Conservation (phyloP, 495 filamentous ascomycete genomes). For the Articulospora tetracladia region DNA sequence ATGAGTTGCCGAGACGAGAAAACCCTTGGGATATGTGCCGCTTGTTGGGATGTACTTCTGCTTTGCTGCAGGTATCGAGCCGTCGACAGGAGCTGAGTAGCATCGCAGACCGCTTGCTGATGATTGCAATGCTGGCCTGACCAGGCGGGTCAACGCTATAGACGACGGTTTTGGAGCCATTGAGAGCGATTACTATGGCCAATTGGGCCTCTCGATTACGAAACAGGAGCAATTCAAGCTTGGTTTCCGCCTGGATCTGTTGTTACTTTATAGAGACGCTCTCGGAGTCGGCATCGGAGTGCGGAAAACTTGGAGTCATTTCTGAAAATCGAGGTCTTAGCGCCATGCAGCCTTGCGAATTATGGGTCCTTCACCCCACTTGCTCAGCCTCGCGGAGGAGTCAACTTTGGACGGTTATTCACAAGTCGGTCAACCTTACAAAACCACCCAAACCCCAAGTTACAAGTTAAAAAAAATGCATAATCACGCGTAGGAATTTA, state of each 20-base stretch:
- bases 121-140: conserved; percentile 13
- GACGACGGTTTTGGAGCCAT: conserved; percentile 24
- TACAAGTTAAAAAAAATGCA: not conserved
- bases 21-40: conserved; percentile 87
- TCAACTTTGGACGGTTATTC: too few species aligned
- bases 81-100: conserved; percentile 60
- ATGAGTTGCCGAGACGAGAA: conserved; percentile 79
- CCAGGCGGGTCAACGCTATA: conserved; percentile 12
- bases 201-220: not conserved
- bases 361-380: not conserved
- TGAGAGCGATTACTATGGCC: conserved; percentile 1
- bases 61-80: conserved; percentile 65
- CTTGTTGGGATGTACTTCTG: conserved; percentile 83
- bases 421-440: too few species aligned
- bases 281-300: not conserved
- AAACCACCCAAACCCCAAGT: not conserved
- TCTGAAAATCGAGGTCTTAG: not conserved
- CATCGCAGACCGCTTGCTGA: conserved; percentile 7
- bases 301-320: not conserved
- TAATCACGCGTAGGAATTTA: not conserved
- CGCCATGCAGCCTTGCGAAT: not conserved
- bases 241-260: not conserved
- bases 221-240: not conserved
- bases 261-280: not conserved
- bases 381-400: not conserved